Base-by-base conservation (phyloP, 2,329 filamentous ascomycete species). In the Penicillium sp. region DNA sequence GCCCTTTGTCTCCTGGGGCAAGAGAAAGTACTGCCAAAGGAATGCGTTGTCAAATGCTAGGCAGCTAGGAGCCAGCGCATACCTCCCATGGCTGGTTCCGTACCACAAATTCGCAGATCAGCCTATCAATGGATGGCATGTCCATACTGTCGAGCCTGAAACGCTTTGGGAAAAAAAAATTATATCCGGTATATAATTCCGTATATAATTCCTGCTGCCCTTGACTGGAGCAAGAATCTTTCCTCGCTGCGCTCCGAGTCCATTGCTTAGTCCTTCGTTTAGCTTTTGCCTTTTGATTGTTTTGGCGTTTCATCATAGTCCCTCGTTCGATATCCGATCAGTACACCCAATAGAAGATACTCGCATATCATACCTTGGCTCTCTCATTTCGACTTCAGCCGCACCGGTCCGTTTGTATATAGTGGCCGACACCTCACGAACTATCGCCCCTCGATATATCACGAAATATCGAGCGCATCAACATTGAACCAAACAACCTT, bases 191-290 rank as follows among this genome's bases (percentile, higher is more conserved):
- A 21, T 21, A 21, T 21, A 21, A 21, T 21, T 21, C 21, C 2
- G 52, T 63, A 64, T 67, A 67, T 67, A 66, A 56, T 47, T 41
- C 35, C n/a, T 21, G 31, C 29, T 31, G 50, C 35, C 38, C 58
- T 50, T 48, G 41, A 58, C 59, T 30, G 19, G 48, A 62, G 29
- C 21, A 7, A 31, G 26, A 31, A 30, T 38, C 26, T 45, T 46
- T 60, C 30, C 46, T 61, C 53, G 62, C 51, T 62, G 31, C 56
- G 48, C 57, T 51, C 49, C 30, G 41, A 49, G 60, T 60, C 54
- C 65, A 66, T 62, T 64, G 65, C 65, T 62, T 55, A 61, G 60
- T 62, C 65, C 49, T 66, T 70, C 63, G 63, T 67, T 67, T 63
- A 56, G 56, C 44, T 21, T 56, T 56, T 47, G 35, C 44, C 35